Base-by-base conservation (phyloP, 164 flowering plant species). In the Protea cynaroides region DNA sequence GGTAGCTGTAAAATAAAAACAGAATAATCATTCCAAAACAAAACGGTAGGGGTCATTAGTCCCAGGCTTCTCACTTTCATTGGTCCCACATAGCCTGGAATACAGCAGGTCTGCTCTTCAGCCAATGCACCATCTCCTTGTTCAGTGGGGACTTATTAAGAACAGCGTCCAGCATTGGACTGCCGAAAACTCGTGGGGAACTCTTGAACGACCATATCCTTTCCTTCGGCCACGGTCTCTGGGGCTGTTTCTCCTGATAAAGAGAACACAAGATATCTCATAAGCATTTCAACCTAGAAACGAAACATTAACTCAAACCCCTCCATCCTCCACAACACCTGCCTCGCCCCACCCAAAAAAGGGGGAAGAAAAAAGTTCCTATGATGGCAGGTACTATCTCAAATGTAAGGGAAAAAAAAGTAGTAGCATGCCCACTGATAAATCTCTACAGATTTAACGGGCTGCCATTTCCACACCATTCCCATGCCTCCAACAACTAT, bases 201-300 rank as follows among this genome's bases (percentile, higher is more conserved):
- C 72, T 82, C 69, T 83, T 82, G 71, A 90, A 92, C 21, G 88
- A 72, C 99, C 98, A 95, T 69, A 92, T 88, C 18, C 75, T 78
- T 55, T 92, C 92, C 64, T 86, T 84, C 7, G 96, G 94, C 99
- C 99, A 95, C 5, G 89, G 76, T 74, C 86, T 84, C 72, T 90
- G 98, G 12, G 97, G 84, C 65, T 84, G 90, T 74, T 83, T 92
- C 69, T 90, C 97, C 99, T 95, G 92, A 9, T 47, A 55, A 34
- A 34, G 15, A 14, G 37, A 46, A 67, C 12, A 72, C 7, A 13
- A 19, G 34, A 29, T 29, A 29, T 34, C 11, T 12, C n/a, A 21
- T 55, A 25, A 65, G 52, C 56, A 53, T 9, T 46, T n/a, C 52
- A 3, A 29, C 34, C 34, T 29, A 29, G 34, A 29, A 5, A 5